Evolutionary conservation across 2,329 filamentous ascomycete species (phyloP).

Genomic region (Pyrenophora tritici-repentis): DNA sequence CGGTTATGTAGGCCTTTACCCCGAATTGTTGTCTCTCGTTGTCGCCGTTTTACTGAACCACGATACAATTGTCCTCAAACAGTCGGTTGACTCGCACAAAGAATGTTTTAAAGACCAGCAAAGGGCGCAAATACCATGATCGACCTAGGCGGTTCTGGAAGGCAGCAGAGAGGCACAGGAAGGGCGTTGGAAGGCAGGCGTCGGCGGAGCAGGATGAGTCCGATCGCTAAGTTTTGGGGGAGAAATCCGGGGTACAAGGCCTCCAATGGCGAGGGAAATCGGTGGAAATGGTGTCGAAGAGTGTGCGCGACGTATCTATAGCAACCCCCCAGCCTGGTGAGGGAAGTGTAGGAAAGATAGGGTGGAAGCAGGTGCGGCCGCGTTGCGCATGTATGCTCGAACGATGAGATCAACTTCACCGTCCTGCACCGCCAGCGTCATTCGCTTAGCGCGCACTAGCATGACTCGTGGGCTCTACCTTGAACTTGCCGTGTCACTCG

Average conservation of each 20-base stretch:
- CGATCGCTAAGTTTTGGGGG: slow-evolving; percentile 7
- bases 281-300: not conserved
- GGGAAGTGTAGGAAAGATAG: not conserved
- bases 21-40: slow-evolving; percentile 21
- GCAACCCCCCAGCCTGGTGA: not conserved
- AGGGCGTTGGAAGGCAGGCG: slow-evolving; percentile 11
- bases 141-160: slow-evolving; percentile 5
- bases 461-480: slow-evolving; percentile 16
- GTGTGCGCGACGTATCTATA: slow-evolving; percentile 4
- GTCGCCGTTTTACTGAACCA: slow-evolving; percentile 20
- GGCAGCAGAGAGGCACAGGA: slow-evolving; percentile 4
- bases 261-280: not conserved
- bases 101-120: slow-evolving; percentile 1
- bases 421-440: slow-evolving; percentile 12
- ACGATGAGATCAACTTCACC: slow-evolving; percentile 21
- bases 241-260: slow-evolving; percentile 1
- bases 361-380: slow-evolving; percentile 4
- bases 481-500: slow-evolving; percentile 2
- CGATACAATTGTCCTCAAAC: slow-evolving; percentile 21
- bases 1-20: slow-evolving; percentile 17
- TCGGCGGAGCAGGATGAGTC: slow-evolving; percentile 9
- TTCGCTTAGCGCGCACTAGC: slow-evolving; percentile 12
- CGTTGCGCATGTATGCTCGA: slow-evolving; percentile 14
- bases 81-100: slow-evolving; percentile 19
- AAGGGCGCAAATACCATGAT: slow-evolving; percentile 8